Conservation (phyloP, 331 rosid species). For the Prunus yedoensis region DNA sequence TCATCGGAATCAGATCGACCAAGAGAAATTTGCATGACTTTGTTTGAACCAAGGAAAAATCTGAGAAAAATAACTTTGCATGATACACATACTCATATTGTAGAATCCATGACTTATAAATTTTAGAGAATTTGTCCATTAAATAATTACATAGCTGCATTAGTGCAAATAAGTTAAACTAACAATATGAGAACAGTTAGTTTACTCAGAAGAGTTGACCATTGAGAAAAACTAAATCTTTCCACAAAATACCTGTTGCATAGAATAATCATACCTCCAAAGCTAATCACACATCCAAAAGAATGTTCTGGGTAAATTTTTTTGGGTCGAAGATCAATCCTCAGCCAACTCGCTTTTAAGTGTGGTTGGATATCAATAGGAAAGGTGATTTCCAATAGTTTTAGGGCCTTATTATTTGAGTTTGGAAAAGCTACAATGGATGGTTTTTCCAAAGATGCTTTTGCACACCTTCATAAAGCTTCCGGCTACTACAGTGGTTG, state of each 20-base stretch:
- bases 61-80: constrained; percentile 24
- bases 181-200: background rate
- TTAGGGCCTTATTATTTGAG: background rate
- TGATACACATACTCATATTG: background rate
- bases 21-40: constrained; percentile 85
- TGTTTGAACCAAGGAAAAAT: constrained; percentile 92
- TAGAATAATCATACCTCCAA: background rate
- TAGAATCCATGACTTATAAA: background rate
- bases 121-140: background rate
- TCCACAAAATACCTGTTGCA: background rate
- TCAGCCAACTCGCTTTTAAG: background rate
- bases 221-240: background rate
- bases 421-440: background rate
- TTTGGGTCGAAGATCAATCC: background rate
- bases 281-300: background rate
- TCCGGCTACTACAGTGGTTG: background rate
- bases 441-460: background rate
- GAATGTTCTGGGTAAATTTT: no score
- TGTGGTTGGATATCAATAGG: background rate
- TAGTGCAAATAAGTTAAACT: background rate
- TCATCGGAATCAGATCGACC: constrained; percentile 85
- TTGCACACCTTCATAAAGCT: background rate
- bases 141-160: background rate
- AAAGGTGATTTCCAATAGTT: background rate
- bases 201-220: background rate